Evolutionary conservation across 2,329 filamentous ascomycete species (phyloP), one percentile per base, ranked within the genome.

Genomic region (Calonectria hawksworthii): DNA sequence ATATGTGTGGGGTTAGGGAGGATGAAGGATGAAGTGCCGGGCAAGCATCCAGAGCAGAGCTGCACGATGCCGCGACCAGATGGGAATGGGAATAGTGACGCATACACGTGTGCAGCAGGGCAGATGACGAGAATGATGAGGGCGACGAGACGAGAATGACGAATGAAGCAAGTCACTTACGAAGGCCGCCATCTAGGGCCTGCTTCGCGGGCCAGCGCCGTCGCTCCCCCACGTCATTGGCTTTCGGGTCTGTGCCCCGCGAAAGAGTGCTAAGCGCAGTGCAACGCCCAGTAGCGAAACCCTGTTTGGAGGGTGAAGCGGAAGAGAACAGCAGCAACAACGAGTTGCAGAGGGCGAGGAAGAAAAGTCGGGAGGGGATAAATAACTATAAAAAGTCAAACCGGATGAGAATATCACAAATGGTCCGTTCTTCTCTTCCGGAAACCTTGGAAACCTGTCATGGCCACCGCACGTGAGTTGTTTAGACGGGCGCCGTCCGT

Each of bases 111-210:
- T 59, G 38, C 56, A 65, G 52, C 54, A 32, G 14, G 56, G 65
- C 21, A 66, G 64, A 70, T 21, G 51, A 54, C 59, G 11, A 30
- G 44, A 47, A 47, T 18, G 10, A n/a, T 5, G 44, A 47, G 44
- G 44, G 44, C 44, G 44, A 47, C 47, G 52, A 32, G 44, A 47
- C 47, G 52, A 32, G 32, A 66, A 51, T 41, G 21, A 72, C 32
- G 9, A 26, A 36, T 47, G n/a, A 23, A 47, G 44, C 44, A n/a
- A 47, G 44, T 23, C 18, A 80, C 83, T 85, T 76, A 84, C 83
- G 80, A 84, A 80, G 70, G 83, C 83, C 78, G 83, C 83, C 83
- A 84, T 84, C 74, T 78, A 82, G 61, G 72, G 74, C 72, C 76
- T 75, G 78, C 77, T 76, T 68, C 76, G 78, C 72, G 65, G 65